These are phyloP conservation scores for Gossypium sturtianum DNA, from an alignment of 345 rosid genomes.

Conservation along the genomic window DNA sequence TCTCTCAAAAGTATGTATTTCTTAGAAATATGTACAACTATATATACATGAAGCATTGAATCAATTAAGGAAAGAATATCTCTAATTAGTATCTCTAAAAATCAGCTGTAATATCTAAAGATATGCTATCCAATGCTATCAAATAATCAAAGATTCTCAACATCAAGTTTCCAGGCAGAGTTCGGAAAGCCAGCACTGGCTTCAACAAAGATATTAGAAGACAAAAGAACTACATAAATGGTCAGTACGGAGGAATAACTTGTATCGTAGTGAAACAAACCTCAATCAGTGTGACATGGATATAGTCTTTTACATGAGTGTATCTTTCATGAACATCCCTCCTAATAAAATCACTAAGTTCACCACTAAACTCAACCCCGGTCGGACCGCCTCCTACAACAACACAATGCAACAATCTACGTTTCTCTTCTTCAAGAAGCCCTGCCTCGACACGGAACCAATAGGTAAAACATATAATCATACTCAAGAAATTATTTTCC, in stretches of 20 bases:
- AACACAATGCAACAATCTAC: conserved; percentile 78
- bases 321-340: conserved; percentile 85
- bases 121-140: too few species aligned
- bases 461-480: not conserved
- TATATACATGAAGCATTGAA: too few species aligned
- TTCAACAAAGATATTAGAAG: not conserved
- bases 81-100: too few species aligned
- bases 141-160: too few species aligned
- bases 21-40: too few species aligned
- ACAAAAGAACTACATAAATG: not conserved
- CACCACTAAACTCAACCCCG: conserved; percentile 97
- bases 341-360: conserved; percentile 85
- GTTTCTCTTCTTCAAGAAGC: conserved; percentile 66
- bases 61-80: too few species aligned
- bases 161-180: not conserved
- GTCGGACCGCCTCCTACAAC: conserved; percentile 99
- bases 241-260: not conserved
- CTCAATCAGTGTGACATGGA: conserved; percentile 92
- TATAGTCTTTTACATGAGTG: conserved; percentile 75
- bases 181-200: not conserved
- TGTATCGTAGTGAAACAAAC: conserved; percentile 32
- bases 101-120: too few species aligned
- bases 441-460: conserved; percentile 37
- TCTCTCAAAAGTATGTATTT: too few species aligned
- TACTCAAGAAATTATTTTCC: not conserved